These are phyloP conservation scores for Tilletia caries DNA, from an alignment of 1,284 basidiomycete genomes.

Conservation along the genomic window DNA sequence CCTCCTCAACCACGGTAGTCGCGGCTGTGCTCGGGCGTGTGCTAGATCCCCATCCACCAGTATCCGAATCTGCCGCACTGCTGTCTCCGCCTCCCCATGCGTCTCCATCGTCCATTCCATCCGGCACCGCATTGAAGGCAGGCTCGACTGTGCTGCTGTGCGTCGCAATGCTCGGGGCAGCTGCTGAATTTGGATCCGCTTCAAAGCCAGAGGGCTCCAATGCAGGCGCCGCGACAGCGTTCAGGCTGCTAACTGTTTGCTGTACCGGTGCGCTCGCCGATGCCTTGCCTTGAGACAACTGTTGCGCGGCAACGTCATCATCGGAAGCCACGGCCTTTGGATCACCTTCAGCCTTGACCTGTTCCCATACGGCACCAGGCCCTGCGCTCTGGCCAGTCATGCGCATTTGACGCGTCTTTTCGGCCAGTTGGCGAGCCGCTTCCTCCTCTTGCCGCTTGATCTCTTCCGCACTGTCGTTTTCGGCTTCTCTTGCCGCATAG, in stretches of 20 bases:
- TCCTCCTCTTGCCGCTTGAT: conserved; percentile 49
- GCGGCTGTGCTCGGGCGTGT: conserved; percentile 16
- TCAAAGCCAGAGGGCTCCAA: conserved; percentile 36
- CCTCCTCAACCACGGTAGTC: conserved; percentile 17
- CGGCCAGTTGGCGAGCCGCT: conserved; percentile 40
- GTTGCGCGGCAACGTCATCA: conserved; percentile 32
- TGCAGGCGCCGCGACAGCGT: conserved; percentile 24
- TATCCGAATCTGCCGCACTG: background rate
- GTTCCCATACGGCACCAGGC: conserved; percentile 43
- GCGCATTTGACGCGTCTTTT: conserved; percentile 45
- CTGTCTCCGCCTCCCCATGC: conserved; percentile 28
- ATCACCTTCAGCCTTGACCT: conserved; percentile 37
- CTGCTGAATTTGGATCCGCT: conserved; percentile 36
- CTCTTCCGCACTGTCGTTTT: conserved; percentile 51
- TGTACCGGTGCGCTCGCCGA: conserved; percentile 22
- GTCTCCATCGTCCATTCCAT: conserved; percentile 41
- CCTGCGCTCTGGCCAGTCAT: conserved; percentile 33
- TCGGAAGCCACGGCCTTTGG: conserved; percentile 27
- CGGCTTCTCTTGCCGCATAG: conserved; percentile 50
- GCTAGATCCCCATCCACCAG: conserved; percentile 4
- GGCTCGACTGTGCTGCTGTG: conserved; percentile 34
- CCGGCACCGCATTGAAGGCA: conserved; percentile 33
- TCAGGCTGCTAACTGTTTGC: conserved; percentile 14
- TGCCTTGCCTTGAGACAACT: background rate
- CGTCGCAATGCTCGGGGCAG: conserved; percentile 45